Base-by-base conservation (phyloP, 192 early-diverging fungal species). In the Coemansia erecta region DNA sequence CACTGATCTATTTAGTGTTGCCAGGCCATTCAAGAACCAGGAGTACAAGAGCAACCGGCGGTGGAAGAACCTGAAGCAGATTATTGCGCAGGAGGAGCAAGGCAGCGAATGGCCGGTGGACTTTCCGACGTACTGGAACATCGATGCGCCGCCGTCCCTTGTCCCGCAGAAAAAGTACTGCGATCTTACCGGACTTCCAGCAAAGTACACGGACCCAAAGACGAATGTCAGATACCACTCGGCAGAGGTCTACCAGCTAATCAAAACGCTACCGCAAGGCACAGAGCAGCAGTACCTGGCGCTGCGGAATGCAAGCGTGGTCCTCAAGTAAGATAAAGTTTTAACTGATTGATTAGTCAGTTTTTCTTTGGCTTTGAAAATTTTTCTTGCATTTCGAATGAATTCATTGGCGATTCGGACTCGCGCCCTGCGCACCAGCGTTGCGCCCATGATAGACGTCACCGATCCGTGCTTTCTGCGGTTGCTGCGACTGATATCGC, bases 91-190 rank as follows among this genome's bases (percentile, higher is more conserved):
- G 47, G 93, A 94, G 68, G 87, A 87, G 64, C 66, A 64, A 8
- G 67, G 73, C 43, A 82, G 81, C 31, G 63, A 80, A 51, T 70
- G 71, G 70, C 73, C 83, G 1, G 61, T 90, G 2, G 83, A 87
- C 57, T 76, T 87, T 22, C 87, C 87, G 10, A 85, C 86, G 2
- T 90, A 91, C 71, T 89, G 87, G 82, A 88, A 81, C 44, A 91
- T 93, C 33, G 89, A 94, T 64, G 89, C 89, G 12, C 80, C 90
- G 55, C 92, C 92, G 22, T 93, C 92, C 23, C 72, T 94, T 56
- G 52, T 78, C 33, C 92, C 92, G 12, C 84, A 86, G 63, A 92
- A 92, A 75, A 93, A 93, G 64, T 94, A 94, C 77, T 94, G 92
- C 67, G 92, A 94, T 64, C 85, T 94, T 48, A 94, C 92, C 8